Evolutionary conservation across 768 basidiomycete species (phyloP), one percentile per base, ranked within the genome.

Genomic region (Agrocybe praecox): DNA sequence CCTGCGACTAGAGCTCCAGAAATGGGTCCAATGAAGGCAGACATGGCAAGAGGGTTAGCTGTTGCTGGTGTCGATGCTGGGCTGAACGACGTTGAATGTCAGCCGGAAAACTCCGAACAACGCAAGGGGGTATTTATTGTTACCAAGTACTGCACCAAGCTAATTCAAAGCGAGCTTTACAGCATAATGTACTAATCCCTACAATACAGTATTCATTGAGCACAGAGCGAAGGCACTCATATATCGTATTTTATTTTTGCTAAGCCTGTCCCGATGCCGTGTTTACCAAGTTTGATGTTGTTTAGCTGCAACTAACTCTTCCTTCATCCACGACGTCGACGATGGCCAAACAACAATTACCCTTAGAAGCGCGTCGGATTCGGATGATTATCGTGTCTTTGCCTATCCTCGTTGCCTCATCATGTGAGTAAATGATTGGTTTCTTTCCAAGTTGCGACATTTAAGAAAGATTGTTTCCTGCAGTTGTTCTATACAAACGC

Each of bases 401-500:
- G 12, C 89, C 89, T 3, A 79, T 90, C 44, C 84, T 89, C 49
- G 84, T 79, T 23, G 87, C 81, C 6, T 83, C 83, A 12, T 81
- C 85, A 48, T 80, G 89, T 90, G 54, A 57, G 84, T 76, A 11
- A 7, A 42, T 14, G 21, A 18, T 54, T 17, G 46, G 51, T 44
- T 2, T 45, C 52, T 44, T 47, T 36, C 63, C 26, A 21, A 46
- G 26, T 14, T 52, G 43, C 36, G 46, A 44, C n/a, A 22, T 21
- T 18, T 24, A 36, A 49, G 18, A n/a, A 23, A 21, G 24, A 44
- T 58, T 17, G 32, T 19, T 47, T 6, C 43, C n/a, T 52, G 34
- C 61, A 90, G 89, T 81, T 46, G 81, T 90, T 47, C 69, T 89
- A 58, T 90, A 88, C 67, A 84, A 83, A 66, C 84, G 89, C 4